Evolutionary conservation across 345 rosid genomes (phyloP), one percentile per base, ranked within the genome.

Genomic region (Salix brachista): DNA sequence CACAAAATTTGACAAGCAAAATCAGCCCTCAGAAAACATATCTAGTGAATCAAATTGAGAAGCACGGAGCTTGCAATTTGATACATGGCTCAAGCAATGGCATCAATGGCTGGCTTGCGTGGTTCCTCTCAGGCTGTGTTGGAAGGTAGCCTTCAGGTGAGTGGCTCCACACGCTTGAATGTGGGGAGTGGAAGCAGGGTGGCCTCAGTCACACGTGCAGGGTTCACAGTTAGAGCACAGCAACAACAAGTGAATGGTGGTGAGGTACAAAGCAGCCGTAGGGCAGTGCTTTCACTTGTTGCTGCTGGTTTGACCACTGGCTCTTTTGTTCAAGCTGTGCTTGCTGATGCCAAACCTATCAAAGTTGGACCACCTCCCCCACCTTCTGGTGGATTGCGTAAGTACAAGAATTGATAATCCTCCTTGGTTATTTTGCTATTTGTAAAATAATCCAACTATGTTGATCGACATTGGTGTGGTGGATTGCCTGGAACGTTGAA

Each of bases 341-440:
- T 91, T 23, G 99, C 97, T 10, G n/a, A n/a, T n/a, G n/a, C n/a
- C n/a, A n/a, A n/a, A n/a, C n/a, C n/a, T n/a, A n/a, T 95, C 89
- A 93, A 89, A 80, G 78, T 95, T 14, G 97, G 99, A 52, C 93
- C 94, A 14, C 93, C 97, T 72, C 99, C 99, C 1, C 87, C 92
- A 34, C 99, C 92, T 28, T 93, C 97, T 42, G 99, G 97, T 26
- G 99, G 99, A 39, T 87, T 95, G 67, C 89, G 97, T 95, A 88
- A 89, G 97, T 90, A 41, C 16, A 14, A 66, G 12, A 30, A 25
- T 25, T 9, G 25, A 2, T 9, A 42, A 8, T 54, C 56, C 34
- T 32, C 21, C 54, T 71, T 26, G 3, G 36, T 6, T 64, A 25
- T 64, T 13, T 26, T 69, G 18, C 13, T 70, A 70, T 8, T 26